A percentile compares a stretch with the other conserved stretches of the same genome.
These are phyloP conservation scores for Tolypocladium nubicola DNA, from an alignment of 2,329 filamentous ascomycete genomes.

Conservation along the genomic window DNA sequence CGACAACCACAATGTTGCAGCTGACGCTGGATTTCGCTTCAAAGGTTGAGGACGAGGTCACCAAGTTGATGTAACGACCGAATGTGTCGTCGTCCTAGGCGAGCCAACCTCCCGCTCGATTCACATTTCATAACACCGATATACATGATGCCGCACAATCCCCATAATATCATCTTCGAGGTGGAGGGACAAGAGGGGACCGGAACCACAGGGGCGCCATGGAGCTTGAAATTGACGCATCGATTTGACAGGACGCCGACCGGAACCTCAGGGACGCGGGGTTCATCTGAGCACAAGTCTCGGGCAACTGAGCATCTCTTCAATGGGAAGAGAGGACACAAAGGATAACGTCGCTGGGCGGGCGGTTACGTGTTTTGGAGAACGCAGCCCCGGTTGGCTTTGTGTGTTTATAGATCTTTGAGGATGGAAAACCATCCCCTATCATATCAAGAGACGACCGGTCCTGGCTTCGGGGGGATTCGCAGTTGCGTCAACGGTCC, in stretches of 20 bases:
- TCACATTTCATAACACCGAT: neutral
- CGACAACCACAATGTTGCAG: constrained; percentile 11
- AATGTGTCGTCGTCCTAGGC: neutral
- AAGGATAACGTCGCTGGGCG: constrained; percentile 8
- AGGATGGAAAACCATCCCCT: constrained; percentile 32
- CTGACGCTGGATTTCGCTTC: constrained; percentile 16
- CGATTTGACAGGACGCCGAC: constrained; percentile 16
- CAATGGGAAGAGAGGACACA: constrained; percentile 21
- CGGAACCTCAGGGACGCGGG: constrained; percentile 17
- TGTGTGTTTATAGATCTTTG: constrained; percentile 33
- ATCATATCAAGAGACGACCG: constrained; percentile 27
- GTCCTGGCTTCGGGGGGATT: neutral
- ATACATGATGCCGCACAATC: neutral
- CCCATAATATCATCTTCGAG: neutral
- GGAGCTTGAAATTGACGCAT: constrained; percentile 16
- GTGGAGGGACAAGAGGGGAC: neutral
- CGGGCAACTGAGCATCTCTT: constrained; percentile 20
- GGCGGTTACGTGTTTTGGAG: constrained; percentile 7
- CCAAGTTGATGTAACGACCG: constrained; percentile 68
- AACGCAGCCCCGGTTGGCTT: constrained; percentile 15
- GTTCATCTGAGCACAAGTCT: constrained; percentile 12
- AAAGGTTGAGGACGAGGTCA: constrained; percentile 83
- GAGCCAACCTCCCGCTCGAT: neutral
- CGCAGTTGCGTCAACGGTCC: neutral
- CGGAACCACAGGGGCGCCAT: neutral